These are phyloP conservation scores for Populus trichocarpa DNA, from an alignment of 441 rosid genomes.

Conservation along the genomic window DNA sequence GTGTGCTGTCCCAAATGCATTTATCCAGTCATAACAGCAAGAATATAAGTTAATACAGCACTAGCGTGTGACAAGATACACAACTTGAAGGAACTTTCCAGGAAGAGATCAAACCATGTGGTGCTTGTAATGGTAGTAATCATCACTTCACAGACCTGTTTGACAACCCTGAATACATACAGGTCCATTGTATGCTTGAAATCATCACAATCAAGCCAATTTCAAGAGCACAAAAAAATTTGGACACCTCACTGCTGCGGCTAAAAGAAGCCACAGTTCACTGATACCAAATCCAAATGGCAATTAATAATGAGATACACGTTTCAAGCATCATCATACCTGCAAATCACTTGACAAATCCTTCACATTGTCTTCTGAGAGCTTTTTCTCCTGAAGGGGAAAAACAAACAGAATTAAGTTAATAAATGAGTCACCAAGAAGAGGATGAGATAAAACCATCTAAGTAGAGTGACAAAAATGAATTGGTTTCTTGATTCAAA, in stretches of 20 bases:
- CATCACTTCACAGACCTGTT: neutral
- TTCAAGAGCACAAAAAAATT: neutral
- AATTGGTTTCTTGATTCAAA: conserved; percentile 11
- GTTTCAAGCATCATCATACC: conserved; percentile 37
- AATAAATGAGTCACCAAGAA: conserved; percentile 1
- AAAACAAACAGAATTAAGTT: conserved; percentile 5
- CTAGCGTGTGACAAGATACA: neutral
- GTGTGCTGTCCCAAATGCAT: neutral
- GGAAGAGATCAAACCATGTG: neutral
- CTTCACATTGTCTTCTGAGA: conserved; percentile 92
- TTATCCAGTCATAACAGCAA: neutral
- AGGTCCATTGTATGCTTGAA: neutral
- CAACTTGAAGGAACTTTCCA: neutral
- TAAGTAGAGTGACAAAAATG: neutral
- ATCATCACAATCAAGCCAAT: neutral
- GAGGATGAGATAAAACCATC: neutral
- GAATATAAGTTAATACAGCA: neutral
- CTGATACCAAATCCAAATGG: neutral
- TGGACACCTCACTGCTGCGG: neutral
- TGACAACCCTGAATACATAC: neutral
- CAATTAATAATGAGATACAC: neutral
- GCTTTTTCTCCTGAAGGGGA: conserved; percentile 70
- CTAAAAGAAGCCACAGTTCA: neutral
- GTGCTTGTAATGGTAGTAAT: neutral
- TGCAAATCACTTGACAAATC: conserved; percentile 84